phyloP scores from a whole-genome alignment of 2,329 filamentous ascomycete genomes.

The Aspergillus nomiae region DNA sequence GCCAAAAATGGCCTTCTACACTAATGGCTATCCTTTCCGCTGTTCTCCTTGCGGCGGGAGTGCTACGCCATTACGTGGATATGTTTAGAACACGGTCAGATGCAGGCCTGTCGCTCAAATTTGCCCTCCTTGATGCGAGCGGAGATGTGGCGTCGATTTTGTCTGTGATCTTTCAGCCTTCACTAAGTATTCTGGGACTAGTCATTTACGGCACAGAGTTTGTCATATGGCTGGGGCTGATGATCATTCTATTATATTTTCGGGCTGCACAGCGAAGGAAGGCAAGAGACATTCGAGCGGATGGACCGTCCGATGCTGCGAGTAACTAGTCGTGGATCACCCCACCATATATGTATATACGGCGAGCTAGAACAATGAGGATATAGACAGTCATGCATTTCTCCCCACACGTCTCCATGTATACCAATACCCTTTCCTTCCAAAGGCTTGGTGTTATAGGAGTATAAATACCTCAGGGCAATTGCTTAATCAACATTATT shows the following conservation, averaged over 20 bases:
- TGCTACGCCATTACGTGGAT: constrained; percentile 65
- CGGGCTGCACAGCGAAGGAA: neutral
- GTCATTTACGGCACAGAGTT: neutral
- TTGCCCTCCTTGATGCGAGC: neutral
- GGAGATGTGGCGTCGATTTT: neutral
- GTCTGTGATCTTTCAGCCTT: neutral
- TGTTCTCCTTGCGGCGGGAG: constrained; percentile 64
- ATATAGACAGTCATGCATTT: no score
- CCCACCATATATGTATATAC: neutral
- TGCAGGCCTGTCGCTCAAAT: neutral
- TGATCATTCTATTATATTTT: neutral
- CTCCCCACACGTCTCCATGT: no score
- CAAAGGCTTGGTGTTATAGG: no score
- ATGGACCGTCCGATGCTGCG: neutral
- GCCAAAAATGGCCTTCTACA: constrained; percentile 62
- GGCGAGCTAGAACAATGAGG: no score
- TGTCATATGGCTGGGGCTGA: neutral
- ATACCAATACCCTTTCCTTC: no score
- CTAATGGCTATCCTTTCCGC: constrained; percentile 70
- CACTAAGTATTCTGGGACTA: neutral
- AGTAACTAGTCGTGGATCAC: rapidly evolving
- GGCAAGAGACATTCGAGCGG: neutral
- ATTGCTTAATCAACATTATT: no score
- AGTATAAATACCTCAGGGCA: no score
- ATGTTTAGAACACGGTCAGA: neutral